Evolutionary conservation across 2,329 filamentous ascomycete genomes (phyloP), one percentile per base, ranked within the genome.

Genomic region (Lachnellula hyalina): DNA sequence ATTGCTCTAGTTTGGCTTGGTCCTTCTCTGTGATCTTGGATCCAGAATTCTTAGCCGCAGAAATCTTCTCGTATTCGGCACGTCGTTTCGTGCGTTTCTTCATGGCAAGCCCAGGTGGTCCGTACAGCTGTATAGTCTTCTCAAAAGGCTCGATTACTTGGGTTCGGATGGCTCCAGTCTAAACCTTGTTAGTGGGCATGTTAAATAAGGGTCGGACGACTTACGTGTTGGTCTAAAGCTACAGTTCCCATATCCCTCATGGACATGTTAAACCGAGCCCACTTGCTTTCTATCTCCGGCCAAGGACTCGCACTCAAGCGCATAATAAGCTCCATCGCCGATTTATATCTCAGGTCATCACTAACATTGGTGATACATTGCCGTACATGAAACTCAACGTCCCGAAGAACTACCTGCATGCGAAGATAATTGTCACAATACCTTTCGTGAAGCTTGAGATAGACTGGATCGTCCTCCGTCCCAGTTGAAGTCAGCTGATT

Each of bases 1-100:
- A 99, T 68, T 95, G 87, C 66, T 96, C 90, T 19, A 91, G 90
- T 40, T 88, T 83, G 63, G 96, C 90, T 15, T 82, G 77, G 4
- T 92, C 86, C 69, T 93, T 94, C 66, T 90, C 87, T 69, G 97
- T 93, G 12, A 90, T 78, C 63, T 90, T 95, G 71, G 95, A 92
- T 59, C 90, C 90, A 35, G 83, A 80, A 45, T 90, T 88, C 66
- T 87, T 86, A 55, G 92, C 79, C 62, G 87, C 83, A 66, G 89
- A 85, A 63, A 83, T 90, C 63, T 88, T 88, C 61, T 93, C 90
- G 70, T 89, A 97, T 67, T 96, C 91, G 15, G 93, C 75, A 14
- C 95, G 82, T n/a, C 90, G 86, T 75, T 97, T 97, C 64, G 92
- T 87, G 23, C 94, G 87, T 74, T 97, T 96, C 68, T 91, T 89